Evolutionary conservation across 768 basidiomycete genomes (phyloP), one percentile per base, ranked within the genome.

Genomic region (Rubroboletus satanas): DNA sequence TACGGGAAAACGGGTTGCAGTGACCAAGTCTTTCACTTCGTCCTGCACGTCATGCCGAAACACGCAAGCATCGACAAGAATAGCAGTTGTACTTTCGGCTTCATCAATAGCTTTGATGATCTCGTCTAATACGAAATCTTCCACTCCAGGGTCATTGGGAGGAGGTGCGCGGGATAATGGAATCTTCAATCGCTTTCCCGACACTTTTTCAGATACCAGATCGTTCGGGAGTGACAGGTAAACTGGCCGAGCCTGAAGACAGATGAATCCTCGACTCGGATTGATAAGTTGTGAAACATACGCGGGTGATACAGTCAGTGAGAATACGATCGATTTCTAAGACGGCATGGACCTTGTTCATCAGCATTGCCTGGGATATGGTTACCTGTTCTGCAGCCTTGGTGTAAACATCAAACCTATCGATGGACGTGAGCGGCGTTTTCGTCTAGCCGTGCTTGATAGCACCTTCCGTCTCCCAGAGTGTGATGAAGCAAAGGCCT

Each of bases 151-250:
- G 39, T 88, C 78, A 61, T 88, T 87, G 12, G 66, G 70, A 0
- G 82, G 79, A 15, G 73, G 73, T 4, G 73, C 62, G 9, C 76
- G 75, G 35, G 77, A 75, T 9, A 89, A 75, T 7, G 85, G 84
- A 1, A 76, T 81, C 50, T 79, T 72, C 50, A 97, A 77, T 18
- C 81, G 79, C 38, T 81, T 79, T 6, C 82, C 71, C 0, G 90
- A 79, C 17, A 94, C 84, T 65, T 85, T 81, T 50, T 77, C 73
- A 63, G 81, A 77, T 5, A 88, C 87, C 49, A 96, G 74, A 67
- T 98, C 89, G 7, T 87, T 94, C 1, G 93, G 95, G 11, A 98
- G 76, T 35, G 86, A 81, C 38, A 98, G 72, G 66, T 98, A 98
- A 32, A 89, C 90, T 0, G 95, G 95, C 18, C 91, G 84, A 29